Percentiles rank a stretch among this genome's conserved stretches.
These are phyloP conservation scores for Scytalidium sp. DNA, from an alignment of 2,329 filamentous ascomycete genomes.

Conservation along the genomic window DNA sequence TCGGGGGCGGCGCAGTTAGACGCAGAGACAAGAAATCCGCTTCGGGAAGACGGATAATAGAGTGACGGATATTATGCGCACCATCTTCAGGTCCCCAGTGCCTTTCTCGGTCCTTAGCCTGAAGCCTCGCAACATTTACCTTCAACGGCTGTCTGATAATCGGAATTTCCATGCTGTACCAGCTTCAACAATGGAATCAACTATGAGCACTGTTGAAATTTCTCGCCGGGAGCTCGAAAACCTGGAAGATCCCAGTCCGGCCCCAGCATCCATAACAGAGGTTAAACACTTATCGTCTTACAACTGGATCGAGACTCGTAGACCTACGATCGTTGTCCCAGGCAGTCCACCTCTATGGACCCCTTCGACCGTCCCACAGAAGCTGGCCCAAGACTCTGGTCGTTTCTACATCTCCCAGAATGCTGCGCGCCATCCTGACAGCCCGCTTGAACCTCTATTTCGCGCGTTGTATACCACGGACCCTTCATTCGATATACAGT, in stretches of 20 bases:
- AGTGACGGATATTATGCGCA: too few relatives aligned
- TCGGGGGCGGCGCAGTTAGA: too few relatives aligned
- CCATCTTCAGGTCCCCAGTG: too few relatives aligned
- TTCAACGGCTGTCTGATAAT: too few relatives aligned
- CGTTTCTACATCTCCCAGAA: slow-evolving; percentile 42
- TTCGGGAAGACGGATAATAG: too few relatives aligned
- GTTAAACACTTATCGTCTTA: slow-evolving; percentile 44
- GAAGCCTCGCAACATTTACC: too few relatives aligned
- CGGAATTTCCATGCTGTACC: too few relatives aligned
- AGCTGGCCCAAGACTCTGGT: slow-evolving; percentile 36
- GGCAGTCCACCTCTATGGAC: slow-evolving; percentile 39
- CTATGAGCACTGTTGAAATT: slow-evolving; percentile 13
- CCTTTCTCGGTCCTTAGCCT: too few relatives aligned
- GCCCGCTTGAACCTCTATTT: slow-evolving; percentile 45
- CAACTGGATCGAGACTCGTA: slow-evolving; percentile 42
- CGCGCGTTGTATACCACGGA: slow-evolving; percentile 36
- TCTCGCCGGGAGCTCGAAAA: slow-evolving; percentile 16
- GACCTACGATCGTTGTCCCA: slow-evolving; percentile 42
- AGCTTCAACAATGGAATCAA: slow-evolving; percentile 9
- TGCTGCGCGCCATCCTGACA: slow-evolving; percentile 38
- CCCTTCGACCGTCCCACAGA: slow-evolving; percentile 19
- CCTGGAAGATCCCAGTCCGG: slow-evolving; percentile 12
- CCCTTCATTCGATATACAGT: slow-evolving; percentile 25
- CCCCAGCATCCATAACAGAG: slow-evolving; percentile 31
- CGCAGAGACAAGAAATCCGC: too few relatives aligned